These are phyloP conservation scores for Somion occarium DNA, from an alignment of 1,284 basidiomycete species.

Conservation along the genomic window DNA sequence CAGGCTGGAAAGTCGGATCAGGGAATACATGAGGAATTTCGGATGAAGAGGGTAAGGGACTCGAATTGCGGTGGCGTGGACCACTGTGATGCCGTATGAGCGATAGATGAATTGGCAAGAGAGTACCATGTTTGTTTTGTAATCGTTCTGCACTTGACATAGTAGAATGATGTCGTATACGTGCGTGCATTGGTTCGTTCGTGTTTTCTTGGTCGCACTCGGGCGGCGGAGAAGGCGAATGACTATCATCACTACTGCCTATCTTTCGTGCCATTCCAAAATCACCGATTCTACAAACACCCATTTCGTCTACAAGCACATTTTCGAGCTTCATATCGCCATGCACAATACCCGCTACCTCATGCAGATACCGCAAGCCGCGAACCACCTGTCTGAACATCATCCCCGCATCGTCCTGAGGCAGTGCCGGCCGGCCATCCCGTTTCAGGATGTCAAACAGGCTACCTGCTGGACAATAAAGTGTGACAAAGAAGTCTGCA, in stretches of 20 bases:
- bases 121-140: slow-evolving; percentile 17
- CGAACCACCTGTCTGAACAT: slow-evolving; percentile 89
- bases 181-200: slow-evolving; percentile 10
- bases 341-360: slow-evolving; percentile 75
- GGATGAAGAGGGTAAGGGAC: slow-evolving; percentile 38
- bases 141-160: slow-evolving; percentile 13
- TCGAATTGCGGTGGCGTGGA: slow-evolving; percentile 56
- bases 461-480: slow-evolving; percentile 80
- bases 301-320: slow-evolving; percentile 84
- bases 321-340: slow-evolving; percentile 97
- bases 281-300: slow-evolving; percentile 76
- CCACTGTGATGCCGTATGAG: slow-evolving; percentile 32
- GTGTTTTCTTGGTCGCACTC: neutral
- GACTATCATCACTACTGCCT: slow-evolving; percentile 39
- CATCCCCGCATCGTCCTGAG: slow-evolving; percentile 77
- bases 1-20: slow-evolving; percentile 58
- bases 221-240: slow-evolving; percentile 9
- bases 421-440: slow-evolving; percentile 58
- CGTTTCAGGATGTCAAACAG: slow-evolving; percentile 81
- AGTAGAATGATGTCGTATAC: slow-evolving; percentile 2
- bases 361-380: slow-evolving; percentile 85
- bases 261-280: slow-evolving; percentile 77
- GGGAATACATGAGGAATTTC: slow-evolving; percentile 21
- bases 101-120: slow-evolving; percentile 30
- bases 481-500: slow-evolving; percentile 82